A percentile compares a stretch with the other conserved stretches of the same genome.
phyloP scores from a whole-genome alignment of 352 stramenopile genomes.

The Phytophthora kernoviae region DNA sequence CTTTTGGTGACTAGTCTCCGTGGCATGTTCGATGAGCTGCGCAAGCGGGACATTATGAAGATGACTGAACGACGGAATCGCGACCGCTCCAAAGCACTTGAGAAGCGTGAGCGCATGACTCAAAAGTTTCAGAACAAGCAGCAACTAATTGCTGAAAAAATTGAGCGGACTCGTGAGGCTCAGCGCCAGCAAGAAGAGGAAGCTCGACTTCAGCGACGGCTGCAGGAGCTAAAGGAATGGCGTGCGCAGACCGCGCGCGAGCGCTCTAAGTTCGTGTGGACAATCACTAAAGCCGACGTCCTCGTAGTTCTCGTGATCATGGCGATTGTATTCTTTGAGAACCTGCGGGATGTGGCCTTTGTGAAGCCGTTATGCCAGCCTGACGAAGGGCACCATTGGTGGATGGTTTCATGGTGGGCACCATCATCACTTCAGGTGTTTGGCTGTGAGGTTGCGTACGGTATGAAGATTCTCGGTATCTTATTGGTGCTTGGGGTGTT shows the following conservation, averaged over 20 bases:
- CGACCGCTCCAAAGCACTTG: conserved; percentile 57
- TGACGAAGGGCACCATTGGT: conserved; percentile 49
- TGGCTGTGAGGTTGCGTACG: conserved; percentile 73
- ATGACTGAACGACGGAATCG: conserved; percentile 73
- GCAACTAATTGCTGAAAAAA: conserved; percentile 66
- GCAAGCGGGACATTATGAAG: conserved; percentile 76
- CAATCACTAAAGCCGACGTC: conserved; percentile 73
- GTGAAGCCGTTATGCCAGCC: conserved; percentile 63
- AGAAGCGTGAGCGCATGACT: conserved; percentile 64
- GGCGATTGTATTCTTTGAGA: conserved; percentile 80
- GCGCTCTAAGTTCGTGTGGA: conserved; percentile 57
- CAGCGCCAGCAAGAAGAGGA: conserved; percentile 59
- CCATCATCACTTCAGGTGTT: conserved; percentile 63
- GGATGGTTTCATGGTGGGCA: conserved; percentile 64
- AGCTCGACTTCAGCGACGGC: conserved; percentile 35
- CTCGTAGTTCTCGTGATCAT: conserved; percentile 76
- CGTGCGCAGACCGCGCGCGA: conserved; percentile 38
- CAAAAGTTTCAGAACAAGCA: conserved; percentile 76
- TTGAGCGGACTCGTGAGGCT: conserved; percentile 53
- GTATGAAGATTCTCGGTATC: conserved; percentile 59
- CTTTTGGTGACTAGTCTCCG: conserved; percentile 67
- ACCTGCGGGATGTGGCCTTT: conserved; percentile 59
- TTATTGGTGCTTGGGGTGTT: conserved; percentile 45
- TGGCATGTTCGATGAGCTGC: conserved; percentile 73
- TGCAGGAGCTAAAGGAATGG: conserved; percentile 42